These are phyloP conservation scores for Colletotrichum gloeosporioides DNA, from an alignment of 2,329 filamentous ascomycete genomes.

Conservation along the genomic window DNA sequence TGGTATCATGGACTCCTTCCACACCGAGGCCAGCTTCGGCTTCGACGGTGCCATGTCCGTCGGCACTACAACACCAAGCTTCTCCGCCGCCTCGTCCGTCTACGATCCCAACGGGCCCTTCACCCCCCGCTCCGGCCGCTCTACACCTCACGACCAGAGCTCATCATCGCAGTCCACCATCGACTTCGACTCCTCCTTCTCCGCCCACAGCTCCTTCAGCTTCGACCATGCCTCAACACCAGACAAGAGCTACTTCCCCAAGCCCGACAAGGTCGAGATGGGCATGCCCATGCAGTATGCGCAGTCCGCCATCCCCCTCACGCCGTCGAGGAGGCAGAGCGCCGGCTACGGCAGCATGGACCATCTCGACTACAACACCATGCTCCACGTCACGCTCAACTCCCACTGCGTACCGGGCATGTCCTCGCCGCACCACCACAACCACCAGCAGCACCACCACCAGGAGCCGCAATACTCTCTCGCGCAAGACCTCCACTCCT, in stretches of 20 bases:
- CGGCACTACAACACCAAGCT: conserved; percentile 21
- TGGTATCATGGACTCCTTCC: conserved; percentile 21
- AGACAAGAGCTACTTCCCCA: conserved; percentile 19
- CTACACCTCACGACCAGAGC: conserved; percentile 40
- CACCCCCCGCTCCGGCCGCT: conserved; percentile 50
- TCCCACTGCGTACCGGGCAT: conserved; percentile 21
- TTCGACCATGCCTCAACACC: conserved; percentile 15
- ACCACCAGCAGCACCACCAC: not conserved
- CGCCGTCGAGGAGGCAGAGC: conserved; percentile 17
- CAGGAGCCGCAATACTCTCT: conserved; percentile 9
- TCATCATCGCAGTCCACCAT: conserved; percentile 28
- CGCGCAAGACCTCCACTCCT: conserved; percentile 22
- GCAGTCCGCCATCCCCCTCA: conserved; percentile 8
- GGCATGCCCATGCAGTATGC: conserved; percentile 14
- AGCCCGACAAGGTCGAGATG: conserved; percentile 15
- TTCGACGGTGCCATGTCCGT: conserved; percentile 18
- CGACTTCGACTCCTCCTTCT: conserved; percentile 41
- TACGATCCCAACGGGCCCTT: conserved; percentile 51
- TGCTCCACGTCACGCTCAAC: conserved; percentile 33
- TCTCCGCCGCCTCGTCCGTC: conserved; percentile 36
- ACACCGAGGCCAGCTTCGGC: conserved; percentile 18
- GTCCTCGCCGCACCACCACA: conserved; percentile 11
- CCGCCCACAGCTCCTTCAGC: conserved; percentile 28
- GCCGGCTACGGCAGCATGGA: conserved; percentile 28
- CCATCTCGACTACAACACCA: conserved; percentile 41